Conservation (phyloP, 306 rosid genomes). For the Vachellia collinsii region DNA sequence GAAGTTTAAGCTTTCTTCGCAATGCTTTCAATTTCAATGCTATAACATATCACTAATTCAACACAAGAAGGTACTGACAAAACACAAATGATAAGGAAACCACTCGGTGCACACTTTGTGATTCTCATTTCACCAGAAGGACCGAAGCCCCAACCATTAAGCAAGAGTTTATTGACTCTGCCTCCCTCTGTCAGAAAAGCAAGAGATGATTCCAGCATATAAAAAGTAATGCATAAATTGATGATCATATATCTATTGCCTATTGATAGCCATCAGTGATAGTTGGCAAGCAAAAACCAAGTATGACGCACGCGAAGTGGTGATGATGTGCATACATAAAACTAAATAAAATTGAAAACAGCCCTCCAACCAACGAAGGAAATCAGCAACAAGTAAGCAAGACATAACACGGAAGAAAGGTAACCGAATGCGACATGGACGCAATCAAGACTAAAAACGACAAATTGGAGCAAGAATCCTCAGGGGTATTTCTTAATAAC, state of each 20-base stretch:
- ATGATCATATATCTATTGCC: conserved; percentile 12
- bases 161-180: neutral
- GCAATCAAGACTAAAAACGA: neutral
- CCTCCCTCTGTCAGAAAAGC: conserved; percentile 9
- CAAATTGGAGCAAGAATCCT: conserved; percentile 18
- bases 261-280: conserved; percentile 12
- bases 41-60: conserved; percentile 3
- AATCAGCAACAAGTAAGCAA: conserved; percentile 22
- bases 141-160: conserved; percentile 10
- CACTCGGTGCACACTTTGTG: neutral
- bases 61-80: neutral
- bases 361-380: conserved; percentile 19
- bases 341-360: conserved; percentile 2
- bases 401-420: conserved; percentile 17
- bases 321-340: neutral
- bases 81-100: conserved; percentile 10
- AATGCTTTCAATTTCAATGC: conserved; percentile 8
- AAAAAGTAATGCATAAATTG: neutral
- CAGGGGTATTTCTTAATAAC: conserved; percentile 24
- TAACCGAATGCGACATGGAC: conserved; percentile 32
- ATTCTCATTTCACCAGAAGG: neutral
- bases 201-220: neutral
- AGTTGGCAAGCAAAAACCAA: neutral
- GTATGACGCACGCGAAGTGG: conserved; percentile 25
- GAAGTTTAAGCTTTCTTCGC: conserved; percentile 19